phyloP scores from a whole-genome alignment of 148 eudicot genomes.

The Persicaria tinctoria region DNA sequence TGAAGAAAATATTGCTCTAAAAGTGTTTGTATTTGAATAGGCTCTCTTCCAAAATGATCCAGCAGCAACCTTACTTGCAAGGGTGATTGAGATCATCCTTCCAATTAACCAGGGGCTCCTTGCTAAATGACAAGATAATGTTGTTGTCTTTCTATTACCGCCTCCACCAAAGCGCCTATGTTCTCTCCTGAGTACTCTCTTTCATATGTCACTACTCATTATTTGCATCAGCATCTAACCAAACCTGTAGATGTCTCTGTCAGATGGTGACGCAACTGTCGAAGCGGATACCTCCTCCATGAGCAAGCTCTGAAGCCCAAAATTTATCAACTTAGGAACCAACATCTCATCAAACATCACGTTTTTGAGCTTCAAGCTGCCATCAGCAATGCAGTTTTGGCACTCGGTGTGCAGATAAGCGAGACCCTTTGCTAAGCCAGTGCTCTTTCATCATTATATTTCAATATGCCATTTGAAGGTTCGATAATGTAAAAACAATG shows the following conservation, averaged over 20 bases:
- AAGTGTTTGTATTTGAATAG: too few species aligned
- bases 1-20: too few species aligned
- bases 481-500: too few species aligned
- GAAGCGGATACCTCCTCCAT: slow-evolving; percentile 25
- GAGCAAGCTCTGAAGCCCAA: slow-evolving; percentile 30
- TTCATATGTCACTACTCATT: slow-evolving; percentile 20
- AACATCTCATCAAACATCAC: slow-evolving; percentile 45
- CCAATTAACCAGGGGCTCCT: too few species aligned
- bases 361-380: slow-evolving; percentile 47
- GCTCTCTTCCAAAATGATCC: too few species aligned
- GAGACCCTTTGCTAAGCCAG: slow-evolving; percentile 48
- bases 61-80: too few species aligned
- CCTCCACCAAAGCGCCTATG: slow-evolving; percentile 20
- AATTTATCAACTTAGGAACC: slow-evolving; percentile 51
- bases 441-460: too few species aligned
- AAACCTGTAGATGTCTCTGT: slow-evolving; percentile 44
- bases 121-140: too few species aligned
- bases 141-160: slow-evolving; percentile 22
- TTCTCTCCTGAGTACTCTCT: slow-evolving; percentile 20
- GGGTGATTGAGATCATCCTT: too few species aligned
- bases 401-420: slow-evolving; percentile 54
- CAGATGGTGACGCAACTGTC: slow-evolving; percentile 34
- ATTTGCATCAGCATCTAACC: slow-evolving; percentile 44
- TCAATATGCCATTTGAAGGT: too few species aligned
- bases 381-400: slow-evolving; percentile 44